Percentiles rank a stretch among this genome's conserved stretches.
Conservation (phyloP, 139 green algal genomes). For the Choricystis sp. region DNA sequence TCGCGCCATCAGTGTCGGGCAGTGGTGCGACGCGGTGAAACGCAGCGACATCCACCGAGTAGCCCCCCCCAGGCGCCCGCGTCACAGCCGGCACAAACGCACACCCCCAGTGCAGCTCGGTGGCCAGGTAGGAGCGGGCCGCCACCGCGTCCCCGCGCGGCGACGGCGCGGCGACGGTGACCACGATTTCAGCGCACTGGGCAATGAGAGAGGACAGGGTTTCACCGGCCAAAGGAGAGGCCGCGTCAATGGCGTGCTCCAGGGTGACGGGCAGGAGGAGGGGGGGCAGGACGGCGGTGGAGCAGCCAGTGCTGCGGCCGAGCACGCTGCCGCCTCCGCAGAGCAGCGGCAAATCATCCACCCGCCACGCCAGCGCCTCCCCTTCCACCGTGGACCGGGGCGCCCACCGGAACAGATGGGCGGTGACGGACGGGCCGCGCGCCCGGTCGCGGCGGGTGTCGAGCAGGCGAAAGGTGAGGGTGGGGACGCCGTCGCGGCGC, state of each 20-base stretch:
- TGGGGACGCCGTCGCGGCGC: background rate
- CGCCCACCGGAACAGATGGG: background rate
- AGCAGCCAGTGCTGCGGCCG: no score
- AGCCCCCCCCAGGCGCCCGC: no score
- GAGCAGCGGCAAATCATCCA: background rate
- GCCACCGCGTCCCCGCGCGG: background rate
- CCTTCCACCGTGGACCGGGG: background rate
- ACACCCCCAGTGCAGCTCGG: background rate
- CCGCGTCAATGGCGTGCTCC: background rate
- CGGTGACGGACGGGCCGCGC: background rate
- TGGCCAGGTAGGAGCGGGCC: background rate
- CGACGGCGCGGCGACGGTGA: background rate
- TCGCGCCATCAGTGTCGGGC: no score
- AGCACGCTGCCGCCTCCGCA: no score
- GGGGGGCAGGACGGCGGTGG: background rate
- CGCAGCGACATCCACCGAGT: background rate
- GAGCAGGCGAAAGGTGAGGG: background rate
- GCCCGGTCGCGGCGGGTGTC: background rate
- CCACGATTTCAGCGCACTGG: background rate
- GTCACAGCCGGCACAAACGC: background rate
- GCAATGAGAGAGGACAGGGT: background rate
- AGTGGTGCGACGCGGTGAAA: background rate
- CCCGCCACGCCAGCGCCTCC: background rate
- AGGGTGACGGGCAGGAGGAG: background rate
- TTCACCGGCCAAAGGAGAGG: background rate